Conservation (phyloP, 805 yeast genomes). For the Yamadazyma laniorum region DNA sequence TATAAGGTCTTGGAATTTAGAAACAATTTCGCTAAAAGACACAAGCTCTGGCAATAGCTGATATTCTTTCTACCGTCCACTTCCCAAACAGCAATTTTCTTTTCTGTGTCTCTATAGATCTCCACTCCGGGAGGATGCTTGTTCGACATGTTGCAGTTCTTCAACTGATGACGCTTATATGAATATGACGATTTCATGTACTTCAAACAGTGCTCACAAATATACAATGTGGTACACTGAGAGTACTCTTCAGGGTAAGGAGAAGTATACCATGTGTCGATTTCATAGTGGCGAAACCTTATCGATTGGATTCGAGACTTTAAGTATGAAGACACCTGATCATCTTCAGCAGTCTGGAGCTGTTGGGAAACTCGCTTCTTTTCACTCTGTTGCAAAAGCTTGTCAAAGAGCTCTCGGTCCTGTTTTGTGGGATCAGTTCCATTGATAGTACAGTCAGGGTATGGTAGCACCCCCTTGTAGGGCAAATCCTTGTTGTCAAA, state of each 20-base stretch:
- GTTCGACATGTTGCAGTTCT: constrained; percentile 55
- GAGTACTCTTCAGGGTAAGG: constrained; percentile 91
- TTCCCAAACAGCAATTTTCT: constrained; percentile 41
- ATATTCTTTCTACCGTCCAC: constrained; percentile 81
- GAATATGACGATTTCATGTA: constrained; percentile 71
- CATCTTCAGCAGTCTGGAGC: too few relatives aligned
- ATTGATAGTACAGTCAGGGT: constrained; percentile 57
- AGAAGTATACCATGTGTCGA: constrained; percentile 88
- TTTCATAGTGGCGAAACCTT: constrained; percentile 68
- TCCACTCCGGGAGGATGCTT: constrained; percentile 63
- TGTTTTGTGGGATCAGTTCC: constrained; percentile 56
- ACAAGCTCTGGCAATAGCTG: constrained; percentile 82
- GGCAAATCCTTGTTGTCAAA: constrained; percentile 45
- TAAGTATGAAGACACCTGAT: constrained; percentile 2
- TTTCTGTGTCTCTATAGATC: constrained; percentile 34
- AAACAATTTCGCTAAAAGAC: constrained; percentile 85
- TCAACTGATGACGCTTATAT: constrained; percentile 65
- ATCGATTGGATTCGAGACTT: constrained; percentile 53
- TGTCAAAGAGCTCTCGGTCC: constrained; percentile 51
- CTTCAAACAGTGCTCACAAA: constrained; percentile 83
- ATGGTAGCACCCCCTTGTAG: constrained; percentile 60
- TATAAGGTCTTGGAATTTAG: constrained; percentile 88
- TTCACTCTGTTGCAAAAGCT: constrained; percentile 26
- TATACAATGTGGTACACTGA: constrained; percentile 56
- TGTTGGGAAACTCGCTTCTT: constrained; percentile 3